Conservation (phyloP, 2,329 filamentous ascomycete genomes). For the Mycosphaerella arachidis region DNA sequence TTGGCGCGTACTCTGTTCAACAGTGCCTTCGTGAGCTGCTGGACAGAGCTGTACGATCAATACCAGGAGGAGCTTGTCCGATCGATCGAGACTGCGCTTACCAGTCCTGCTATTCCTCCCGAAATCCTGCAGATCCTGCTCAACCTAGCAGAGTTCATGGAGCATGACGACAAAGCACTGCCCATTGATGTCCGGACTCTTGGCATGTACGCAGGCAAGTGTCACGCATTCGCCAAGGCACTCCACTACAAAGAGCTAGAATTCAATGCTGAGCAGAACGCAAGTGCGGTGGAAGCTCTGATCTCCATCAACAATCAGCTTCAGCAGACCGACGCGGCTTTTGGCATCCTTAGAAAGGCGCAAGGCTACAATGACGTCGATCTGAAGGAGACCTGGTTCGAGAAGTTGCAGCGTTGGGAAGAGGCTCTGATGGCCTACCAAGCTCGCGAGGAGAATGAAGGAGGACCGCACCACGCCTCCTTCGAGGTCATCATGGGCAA, state of each 20-base stretch:
- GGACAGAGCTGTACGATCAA: conserved; percentile 94
- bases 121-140: conserved; percentile 91
- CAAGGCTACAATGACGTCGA: conserved; percentile 95
- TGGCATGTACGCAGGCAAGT: conserved; percentile 90
- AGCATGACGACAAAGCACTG: conserved; percentile 96
- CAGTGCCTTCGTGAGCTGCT: conserved; percentile 97
- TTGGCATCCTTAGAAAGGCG: conserved; percentile 93
- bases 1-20: conserved; percentile 95
- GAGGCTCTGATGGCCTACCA: conserved; percentile 91
- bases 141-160: conserved; percentile 98
- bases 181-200: conserved; percentile 95
- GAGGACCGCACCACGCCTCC: conserved; percentile 46
- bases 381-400: conserved; percentile 97
- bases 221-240: conserved; percentile 96
- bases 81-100: conserved; percentile 92
- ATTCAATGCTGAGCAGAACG: conserved; percentile 95
- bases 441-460: conserved; percentile 70
- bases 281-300: conserved; percentile 88
- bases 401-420: conserved; percentile 97
- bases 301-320: conserved; percentile 99
- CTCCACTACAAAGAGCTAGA: conserved; percentile 98
- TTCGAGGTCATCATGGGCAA: conserved; percentile 99
- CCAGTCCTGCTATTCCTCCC: conserved; percentile 90
- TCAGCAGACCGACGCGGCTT: conserved; percentile 97
- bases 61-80: conserved; percentile 95